Base-by-base conservation (phyloP, 345 rosid species). In the Euphorbia tirucalli region DNA sequence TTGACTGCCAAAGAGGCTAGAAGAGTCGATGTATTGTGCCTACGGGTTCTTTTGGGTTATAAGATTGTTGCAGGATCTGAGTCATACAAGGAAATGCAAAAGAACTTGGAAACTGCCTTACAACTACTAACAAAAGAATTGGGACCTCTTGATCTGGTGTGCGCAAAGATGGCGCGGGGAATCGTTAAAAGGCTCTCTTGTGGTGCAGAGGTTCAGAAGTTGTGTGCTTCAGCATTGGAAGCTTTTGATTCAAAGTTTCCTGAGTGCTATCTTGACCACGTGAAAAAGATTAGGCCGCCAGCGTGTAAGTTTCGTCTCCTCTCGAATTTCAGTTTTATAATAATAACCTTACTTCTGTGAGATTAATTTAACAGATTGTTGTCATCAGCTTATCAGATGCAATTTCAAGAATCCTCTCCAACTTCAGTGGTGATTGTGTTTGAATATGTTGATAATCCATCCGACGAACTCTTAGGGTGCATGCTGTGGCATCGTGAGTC, bases 141-240 rank as follows among this genome's bases (percentile, higher is more conserved):
- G 58, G 97, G 95, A 63, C 85, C 88, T 77, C 80, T 89, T 70
- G 87, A 88, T 73, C 83, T 85, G 22, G 86, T 83, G 43, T 80
- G 87, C 58, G 77, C 87, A 70, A 87, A 83, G 75, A 83, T 88
- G 85, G 93, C 89, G 57, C 82, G 93, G 35, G 95, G 95, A 61
- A 87, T 92, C 71, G 97, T 89, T 14, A 92, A 84, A 63, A 83
- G 97, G 73, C 88, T 92, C 46, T 84, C 88, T 24, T 88, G 95
- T 1, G 93, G 95, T 57, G 82, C 85, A 3, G 82, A 86, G 74
- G 90, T 92, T 43, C 97, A 92, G 84, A 81, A 85, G 52, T 74
- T 92, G 68, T 92, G 97, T 74, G 82, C 86, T 59, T 80, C 87
- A 78, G 90, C 93, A 25, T 66, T 89, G 35, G 87, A 89, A 75